These are phyloP conservation scores for Acanthamoeba culbertsoni DNA, from an alignment of 208 protist species.

Conservation along the genomic window DNA sequence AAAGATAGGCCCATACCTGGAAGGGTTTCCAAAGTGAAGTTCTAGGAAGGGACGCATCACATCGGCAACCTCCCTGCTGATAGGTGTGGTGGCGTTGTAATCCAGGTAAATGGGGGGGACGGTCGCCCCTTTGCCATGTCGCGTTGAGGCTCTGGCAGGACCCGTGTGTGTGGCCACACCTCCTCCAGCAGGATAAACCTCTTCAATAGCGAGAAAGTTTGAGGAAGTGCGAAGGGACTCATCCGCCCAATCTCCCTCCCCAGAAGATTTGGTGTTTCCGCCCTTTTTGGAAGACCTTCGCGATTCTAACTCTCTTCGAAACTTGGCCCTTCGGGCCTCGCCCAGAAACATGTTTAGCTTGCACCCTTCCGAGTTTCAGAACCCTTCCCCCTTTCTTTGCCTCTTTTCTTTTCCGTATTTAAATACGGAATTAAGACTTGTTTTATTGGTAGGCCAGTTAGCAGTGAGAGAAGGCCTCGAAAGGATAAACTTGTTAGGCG, in stretches of 20 bases:
- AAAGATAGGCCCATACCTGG: not conserved
- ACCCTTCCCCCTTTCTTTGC: too few relatives aligned
- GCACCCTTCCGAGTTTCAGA: too few relatives aligned
- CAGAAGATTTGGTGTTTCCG: not conserved
- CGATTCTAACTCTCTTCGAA: not conserved
- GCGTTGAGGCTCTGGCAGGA: not conserved
- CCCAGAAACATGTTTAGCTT: not conserved
- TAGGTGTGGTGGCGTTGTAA: slow-evolving; percentile 92
- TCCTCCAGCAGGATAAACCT: not conserved
- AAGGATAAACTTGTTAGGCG: too few relatives aligned
- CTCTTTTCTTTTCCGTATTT: too few relatives aligned
- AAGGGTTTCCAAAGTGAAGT: slow-evolving; percentile 44
- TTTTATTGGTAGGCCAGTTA: too few relatives aligned
- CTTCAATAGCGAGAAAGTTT: not conserved
- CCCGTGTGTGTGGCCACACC: not conserved
- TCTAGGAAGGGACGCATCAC: slow-evolving; percentile 41
- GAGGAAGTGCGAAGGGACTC: not conserved
- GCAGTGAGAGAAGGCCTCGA: too few relatives aligned
- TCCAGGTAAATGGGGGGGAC: slow-evolving; percentile 90
- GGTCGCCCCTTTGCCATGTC: not conserved
- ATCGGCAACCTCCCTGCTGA: slow-evolving; percentile 84
- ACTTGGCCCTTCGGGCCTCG: not conserved
- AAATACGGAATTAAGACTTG: too few relatives aligned
- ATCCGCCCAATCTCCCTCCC: not conserved
- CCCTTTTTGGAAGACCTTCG: not conserved